Evolutionary conservation across 371 early-diverging fungal genomes (phyloP).

Genomic region (Catenaria anguillulae): DNA sequence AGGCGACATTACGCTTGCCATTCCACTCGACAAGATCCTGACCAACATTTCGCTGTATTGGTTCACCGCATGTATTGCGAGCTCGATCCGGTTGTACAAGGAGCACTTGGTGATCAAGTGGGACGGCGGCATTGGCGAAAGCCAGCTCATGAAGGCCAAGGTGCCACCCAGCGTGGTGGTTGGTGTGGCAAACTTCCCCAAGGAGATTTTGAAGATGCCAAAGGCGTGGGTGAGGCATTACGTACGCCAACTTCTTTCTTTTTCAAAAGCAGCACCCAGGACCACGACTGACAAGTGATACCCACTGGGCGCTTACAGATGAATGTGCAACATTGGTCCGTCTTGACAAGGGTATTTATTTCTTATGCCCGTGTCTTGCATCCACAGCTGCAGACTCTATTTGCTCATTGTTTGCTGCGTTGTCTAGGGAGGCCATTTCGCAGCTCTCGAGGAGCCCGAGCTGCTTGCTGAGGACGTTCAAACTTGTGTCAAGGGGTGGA

Average conservation of each 20-base stretch:
- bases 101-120: too few species aligned
- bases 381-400: too few species aligned
- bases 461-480: constrained; percentile 27
- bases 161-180: constrained; percentile 36
- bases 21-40: constrained; percentile 20
- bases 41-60: constrained; percentile 44
- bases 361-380: too few species aligned
- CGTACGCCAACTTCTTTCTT: constrained; percentile 18
- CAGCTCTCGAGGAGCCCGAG: constrained; percentile 41
- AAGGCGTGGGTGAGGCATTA: constrained; percentile 42
- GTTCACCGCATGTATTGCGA: constrained; percentile 43
- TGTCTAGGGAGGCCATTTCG: constrained; percentile 58
- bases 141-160: too few species aligned
- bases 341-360: too few species aligned
- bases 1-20: constrained; percentile 13
- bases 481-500: not conserved
- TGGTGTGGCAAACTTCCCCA: constrained; percentile 38
- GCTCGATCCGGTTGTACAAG: constrained; percentile 48
- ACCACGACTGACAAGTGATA: too few species aligned
- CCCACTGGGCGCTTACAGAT: constrained; percentile 5
- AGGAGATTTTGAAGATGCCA: constrained; percentile 42
- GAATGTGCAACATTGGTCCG: constrained; percentile 23
- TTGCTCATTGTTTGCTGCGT: too few species aligned
- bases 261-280: too few species aligned
- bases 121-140: too few species aligned